A percentile compares a stretch with the other conserved stretches of the same genome.
Evolutionary conservation across 495 filamentous ascomycete species (phyloP).

Genomic region (Ramalina intermedia): DNA sequence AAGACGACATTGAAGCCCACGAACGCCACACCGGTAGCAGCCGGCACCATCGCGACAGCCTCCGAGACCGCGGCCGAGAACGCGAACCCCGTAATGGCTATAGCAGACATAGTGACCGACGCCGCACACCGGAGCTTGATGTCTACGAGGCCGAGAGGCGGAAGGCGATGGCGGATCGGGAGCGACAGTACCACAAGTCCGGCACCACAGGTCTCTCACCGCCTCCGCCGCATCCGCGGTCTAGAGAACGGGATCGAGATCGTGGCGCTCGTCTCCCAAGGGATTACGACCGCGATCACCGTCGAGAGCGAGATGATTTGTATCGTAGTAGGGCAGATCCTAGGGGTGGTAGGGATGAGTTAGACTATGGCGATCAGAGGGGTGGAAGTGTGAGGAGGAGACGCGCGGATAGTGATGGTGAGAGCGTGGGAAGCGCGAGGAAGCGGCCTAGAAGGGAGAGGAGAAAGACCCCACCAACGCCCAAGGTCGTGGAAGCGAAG

Average conservation of each 20-base stretch:
- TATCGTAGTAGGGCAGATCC: constrained; percentile 55
- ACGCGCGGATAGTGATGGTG: constrained; percentile 63
- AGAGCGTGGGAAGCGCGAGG: constrained; percentile 30
- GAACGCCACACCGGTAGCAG: constrained; percentile 38
- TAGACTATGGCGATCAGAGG: constrained; percentile 76
- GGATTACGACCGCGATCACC: constrained; percentile 51
- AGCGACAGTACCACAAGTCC: constrained; percentile 70
- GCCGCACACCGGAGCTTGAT: constrained; percentile 60
- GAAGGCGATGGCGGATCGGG: constrained; percentile 73
- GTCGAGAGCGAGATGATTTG: constrained; percentile 70
- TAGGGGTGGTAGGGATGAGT: constrained; percentile 58
- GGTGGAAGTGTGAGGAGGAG: constrained; percentile 42
- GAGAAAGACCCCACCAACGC: constrained; percentile 37
- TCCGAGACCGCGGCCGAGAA: constrained; percentile 29
- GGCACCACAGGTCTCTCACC: constrained; percentile 49
- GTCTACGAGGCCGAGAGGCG: constrained; percentile 79
- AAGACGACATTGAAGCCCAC: constrained; percentile 59
- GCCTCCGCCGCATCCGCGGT: constrained; percentile 32
- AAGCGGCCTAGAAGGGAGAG: constrained; percentile 50
- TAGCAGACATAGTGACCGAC: constrained; percentile 21
- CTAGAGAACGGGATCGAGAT: constrained; percentile 38
- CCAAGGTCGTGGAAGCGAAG: constrained; percentile 45
- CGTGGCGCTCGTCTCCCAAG: constrained; percentile 11
- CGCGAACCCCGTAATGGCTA: constrained; percentile 38
- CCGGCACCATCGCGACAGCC: constrained; percentile 41